Evolutionary conservation across 73 alveolate species (phyloP).

Genomic region (Blepharisma stoltei): DNA sequence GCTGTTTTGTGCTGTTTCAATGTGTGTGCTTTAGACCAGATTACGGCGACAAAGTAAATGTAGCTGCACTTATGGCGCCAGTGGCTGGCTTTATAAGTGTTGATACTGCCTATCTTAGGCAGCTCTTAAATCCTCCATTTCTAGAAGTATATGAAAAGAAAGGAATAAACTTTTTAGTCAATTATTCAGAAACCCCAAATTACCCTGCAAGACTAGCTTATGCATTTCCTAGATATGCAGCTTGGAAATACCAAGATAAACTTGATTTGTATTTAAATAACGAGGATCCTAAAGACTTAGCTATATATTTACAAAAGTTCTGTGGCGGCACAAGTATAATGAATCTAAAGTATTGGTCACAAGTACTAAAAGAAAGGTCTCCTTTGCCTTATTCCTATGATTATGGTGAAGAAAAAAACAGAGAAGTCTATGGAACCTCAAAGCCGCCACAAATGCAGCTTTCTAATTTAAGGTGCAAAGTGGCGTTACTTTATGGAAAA

Average conservation of each 20-base stretch:
- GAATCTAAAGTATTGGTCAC: not conserved
- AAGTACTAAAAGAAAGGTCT: not conserved
- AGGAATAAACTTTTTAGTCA: slow-evolving; percentile 29
- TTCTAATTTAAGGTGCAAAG: not conserved
- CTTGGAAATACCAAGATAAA: not conserved
- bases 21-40: not conserved
- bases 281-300: not conserved
- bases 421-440: slow-evolving; percentile 24
- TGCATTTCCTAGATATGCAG: not conserved
- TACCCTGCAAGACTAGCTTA: not conserved
- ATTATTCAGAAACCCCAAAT: not conserved
- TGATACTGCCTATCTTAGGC: not conserved
- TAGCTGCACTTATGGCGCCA: not conserved
- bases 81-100: not conserved
- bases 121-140: not conserved
- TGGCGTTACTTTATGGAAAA: slow-evolving; percentile 23
- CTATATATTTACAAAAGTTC: slow-evolving; percentile 10
- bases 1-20: slow-evolving; percentile 40
- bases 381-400: slow-evolving; percentile 30
- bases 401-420: slow-evolving; percentile 39
- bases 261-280: not conserved
- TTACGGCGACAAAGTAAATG: not conserved
- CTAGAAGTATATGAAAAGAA: slow-evolving; percentile 1
- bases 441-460: slow-evolving; percentile 25
- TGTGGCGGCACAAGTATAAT: not conserved